Evolutionary conservation across 2,329 filamentous ascomycete genomes (phyloP).

Genomic region (Endothia cerciana): DNA sequence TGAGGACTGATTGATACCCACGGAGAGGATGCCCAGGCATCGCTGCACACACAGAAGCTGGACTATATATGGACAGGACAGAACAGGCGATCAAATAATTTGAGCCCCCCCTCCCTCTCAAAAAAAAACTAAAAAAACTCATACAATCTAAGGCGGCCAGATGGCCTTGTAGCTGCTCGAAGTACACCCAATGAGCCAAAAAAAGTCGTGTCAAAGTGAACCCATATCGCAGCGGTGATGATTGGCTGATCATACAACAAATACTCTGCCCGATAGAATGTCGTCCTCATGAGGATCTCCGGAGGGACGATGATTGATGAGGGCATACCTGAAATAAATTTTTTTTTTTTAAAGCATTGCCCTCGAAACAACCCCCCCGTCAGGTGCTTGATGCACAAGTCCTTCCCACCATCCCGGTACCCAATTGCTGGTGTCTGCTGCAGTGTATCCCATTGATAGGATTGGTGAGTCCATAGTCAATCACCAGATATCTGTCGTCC

Average conservation of each 20-base stretch:
- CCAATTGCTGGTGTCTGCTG: too few species aligned
- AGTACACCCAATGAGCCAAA: not conserved
- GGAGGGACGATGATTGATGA: not conserved
- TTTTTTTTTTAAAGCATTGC: too few species aligned
- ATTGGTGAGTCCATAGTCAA: too few species aligned
- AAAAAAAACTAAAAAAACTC: not conserved
- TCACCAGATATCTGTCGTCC: too few species aligned
- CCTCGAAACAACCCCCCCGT: too few species aligned
- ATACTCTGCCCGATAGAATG: not conserved
- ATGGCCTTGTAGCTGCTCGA: not conserved
- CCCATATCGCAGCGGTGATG: too few species aligned
- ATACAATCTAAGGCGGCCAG: not conserved
- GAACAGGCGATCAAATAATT: not conserved
- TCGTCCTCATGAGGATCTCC: not conserved
- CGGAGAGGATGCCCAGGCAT: slow-evolving; percentile 9
- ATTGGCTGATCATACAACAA: too few species aligned
- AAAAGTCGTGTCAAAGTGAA: not conserved
- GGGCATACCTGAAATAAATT: too few species aligned
- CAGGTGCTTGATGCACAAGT: too few species aligned
- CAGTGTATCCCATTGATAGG: too few species aligned
- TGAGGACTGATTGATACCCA: slow-evolving; percentile 12
- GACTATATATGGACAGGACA: not conserved
- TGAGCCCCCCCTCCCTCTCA: not conserved
- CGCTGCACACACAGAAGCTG: not conserved
- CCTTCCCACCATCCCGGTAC: too few species aligned